These are phyloP conservation scores for Mikania micrantha DNA, from an alignment of 129 eudicot species.

Conservation along the genomic window DNA sequence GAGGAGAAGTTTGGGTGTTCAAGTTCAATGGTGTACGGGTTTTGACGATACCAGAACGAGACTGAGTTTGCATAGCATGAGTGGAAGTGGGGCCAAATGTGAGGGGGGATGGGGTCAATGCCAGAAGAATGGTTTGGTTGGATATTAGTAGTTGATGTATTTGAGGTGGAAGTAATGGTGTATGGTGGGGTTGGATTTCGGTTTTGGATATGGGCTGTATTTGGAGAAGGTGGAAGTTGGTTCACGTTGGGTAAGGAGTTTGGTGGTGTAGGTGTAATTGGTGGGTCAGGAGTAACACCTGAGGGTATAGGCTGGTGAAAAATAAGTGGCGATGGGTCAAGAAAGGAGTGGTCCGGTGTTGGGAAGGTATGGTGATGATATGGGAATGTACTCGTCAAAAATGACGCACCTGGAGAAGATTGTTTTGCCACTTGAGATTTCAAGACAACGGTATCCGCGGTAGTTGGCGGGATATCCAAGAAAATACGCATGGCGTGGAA, in stretches of 20 bases:
- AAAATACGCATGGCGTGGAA: background rate
- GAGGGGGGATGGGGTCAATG: background rate
- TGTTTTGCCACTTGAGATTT: background rate
- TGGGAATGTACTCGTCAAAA: background rate
- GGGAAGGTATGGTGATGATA: background rate
- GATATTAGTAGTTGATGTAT: background rate
- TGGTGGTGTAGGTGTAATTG: no score
- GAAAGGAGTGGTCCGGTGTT: background rate
- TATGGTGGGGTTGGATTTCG: no score
- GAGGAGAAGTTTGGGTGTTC: background rate
- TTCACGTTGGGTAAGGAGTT: no score
- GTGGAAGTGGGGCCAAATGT: background rate
- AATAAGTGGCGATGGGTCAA: background rate
- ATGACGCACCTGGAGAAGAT: background rate
- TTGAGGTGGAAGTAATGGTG: no score
- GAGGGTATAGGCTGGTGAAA: no score
- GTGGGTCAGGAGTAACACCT: no score
- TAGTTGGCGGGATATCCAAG: background rate
- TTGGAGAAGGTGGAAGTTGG: no score
- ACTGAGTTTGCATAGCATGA: background rate
- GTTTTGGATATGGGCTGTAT: no score
- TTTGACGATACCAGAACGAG: background rate
- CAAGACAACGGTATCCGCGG: background rate
- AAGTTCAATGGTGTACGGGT: background rate
- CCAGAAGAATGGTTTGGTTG: no score